These are phyloP conservation scores for Penicillium nordicum DNA, from an alignment of 2,329 filamentous ascomycete genomes.

Conservation along the genomic window DNA sequence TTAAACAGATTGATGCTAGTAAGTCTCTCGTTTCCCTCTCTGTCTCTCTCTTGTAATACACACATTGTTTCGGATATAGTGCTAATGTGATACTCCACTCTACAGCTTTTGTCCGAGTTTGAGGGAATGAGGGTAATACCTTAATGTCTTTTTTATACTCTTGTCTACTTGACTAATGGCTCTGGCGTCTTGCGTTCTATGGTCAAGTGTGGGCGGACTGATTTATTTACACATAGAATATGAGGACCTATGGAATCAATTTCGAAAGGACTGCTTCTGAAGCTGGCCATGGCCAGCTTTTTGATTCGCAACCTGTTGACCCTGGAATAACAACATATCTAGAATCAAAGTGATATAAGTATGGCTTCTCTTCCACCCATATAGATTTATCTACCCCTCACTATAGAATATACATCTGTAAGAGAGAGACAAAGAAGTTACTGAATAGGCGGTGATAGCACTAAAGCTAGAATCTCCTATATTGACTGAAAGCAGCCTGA, in stretches of 20 bases:
- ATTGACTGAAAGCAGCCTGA: too few relatives aligned
- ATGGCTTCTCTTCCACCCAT: too few relatives aligned
- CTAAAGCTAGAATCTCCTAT: too few relatives aligned
- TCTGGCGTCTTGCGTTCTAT: not conserved
- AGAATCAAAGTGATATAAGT: too few relatives aligned
- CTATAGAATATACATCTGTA: too few relatives aligned
- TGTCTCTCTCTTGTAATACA: not conserved
- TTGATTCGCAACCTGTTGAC: not conserved
- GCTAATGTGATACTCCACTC: constrained; percentile 7
- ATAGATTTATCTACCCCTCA: too few relatives aligned
- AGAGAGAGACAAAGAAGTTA: too few relatives aligned
- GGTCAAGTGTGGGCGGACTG: not conserved
- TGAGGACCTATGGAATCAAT: not conserved
- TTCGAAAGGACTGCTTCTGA: not conserved
- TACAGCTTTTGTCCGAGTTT: constrained; percentile 33
- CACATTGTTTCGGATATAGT: not conserved
- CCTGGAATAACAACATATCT: not conserved
- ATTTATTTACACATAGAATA: not conserved
- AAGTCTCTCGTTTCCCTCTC: constrained; percentile 47
- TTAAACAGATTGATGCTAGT: constrained; percentile 97
- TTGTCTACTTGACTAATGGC: not conserved
- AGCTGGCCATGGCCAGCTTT: not conserved
- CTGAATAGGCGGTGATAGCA: too few relatives aligned
- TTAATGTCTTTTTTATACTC: constrained; percentile 2
- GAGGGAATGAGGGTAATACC: not conserved